Evolutionary conservation across 345 rosid genomes (phyloP), one percentile per base, ranked within the genome.

Genomic region (Clausena lansium): DNA sequence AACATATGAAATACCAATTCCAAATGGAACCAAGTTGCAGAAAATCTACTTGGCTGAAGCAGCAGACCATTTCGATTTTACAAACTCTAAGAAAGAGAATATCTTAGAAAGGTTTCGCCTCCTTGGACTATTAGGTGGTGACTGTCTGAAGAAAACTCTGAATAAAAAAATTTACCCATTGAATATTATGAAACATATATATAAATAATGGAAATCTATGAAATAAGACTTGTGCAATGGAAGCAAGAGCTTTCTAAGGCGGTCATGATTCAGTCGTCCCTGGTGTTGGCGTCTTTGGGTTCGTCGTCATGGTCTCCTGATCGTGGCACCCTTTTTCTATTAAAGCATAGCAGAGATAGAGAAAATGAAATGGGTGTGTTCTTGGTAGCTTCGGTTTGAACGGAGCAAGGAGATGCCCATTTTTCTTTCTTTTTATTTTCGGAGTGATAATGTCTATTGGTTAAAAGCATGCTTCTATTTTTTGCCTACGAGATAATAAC

Each of bases 51-150:
- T 91, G 52, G 91, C 83, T 1, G 97, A 93, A 76, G 94, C 93
- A 85, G 86, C 83, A 79, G 87, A 83, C 85, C 88, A 89, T 78
- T 86, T 92, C 32, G 93, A 85, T 82, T 89, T 95, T 33, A 93
- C 73, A 77, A 95, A 86, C 58, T 95, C 94, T 0, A 97, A 86
- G 77, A 95, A 85, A 67, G 93, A 90, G 20, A 74, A 75, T 64
- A 52, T 87, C 90, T 87, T 89, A 15, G 89, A 81, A 76, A 86
- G 59, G 67, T 80, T 73, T 77, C 86, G 80, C 70, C 81, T 81
- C 74, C 47, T 76, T 25, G 84, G 77, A 54, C 82, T 66, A 60
- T 81, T 82, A 76, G 73, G 32, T 67, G 60, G 75, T 45, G 70
- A 66, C 77, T 75, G 81, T 66, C 81, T 64, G 60, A 77, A 52